These are phyloP conservation scores for Silene vulgaris DNA, from an alignment of 179 eudicot genomes.

Conservation along the genomic window DNA sequence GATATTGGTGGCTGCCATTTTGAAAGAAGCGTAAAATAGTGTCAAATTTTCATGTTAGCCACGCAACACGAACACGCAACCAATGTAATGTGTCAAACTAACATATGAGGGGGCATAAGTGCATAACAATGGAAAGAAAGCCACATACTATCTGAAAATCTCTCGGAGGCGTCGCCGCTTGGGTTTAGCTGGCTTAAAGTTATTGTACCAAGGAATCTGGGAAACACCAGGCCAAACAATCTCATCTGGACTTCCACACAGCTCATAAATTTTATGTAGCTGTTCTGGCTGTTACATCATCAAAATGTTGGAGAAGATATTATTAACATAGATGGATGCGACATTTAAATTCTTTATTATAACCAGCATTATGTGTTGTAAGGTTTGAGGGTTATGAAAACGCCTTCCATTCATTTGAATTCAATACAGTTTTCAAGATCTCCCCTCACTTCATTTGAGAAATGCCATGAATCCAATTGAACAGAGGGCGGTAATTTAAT, in stretches of 20 bases:
- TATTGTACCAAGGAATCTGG: constrained; percentile 70
- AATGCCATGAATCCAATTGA: not conserved
- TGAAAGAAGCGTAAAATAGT: not conserved
- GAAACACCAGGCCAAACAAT: constrained; percentile 79
- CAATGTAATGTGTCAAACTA: not conserved
- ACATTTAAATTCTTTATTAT: not conserved
- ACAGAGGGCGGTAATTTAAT: not conserved
- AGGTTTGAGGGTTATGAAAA: not conserved
- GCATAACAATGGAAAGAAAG: constrained; percentile 6
- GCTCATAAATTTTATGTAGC: constrained; percentile 70
- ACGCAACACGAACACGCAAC: not conserved
- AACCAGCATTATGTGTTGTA: not conserved
- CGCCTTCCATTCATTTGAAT: not conserved
- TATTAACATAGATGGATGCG: not conserved
- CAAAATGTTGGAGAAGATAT: constrained; percentile 8
- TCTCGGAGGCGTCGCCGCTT: constrained; percentile 65
- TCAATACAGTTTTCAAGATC: not conserved
- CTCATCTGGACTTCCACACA: constrained; percentile 84
- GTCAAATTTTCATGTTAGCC: too few species aligned
- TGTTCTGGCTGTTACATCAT: constrained; percentile 60
- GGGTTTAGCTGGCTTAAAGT: constrained; percentile 65
- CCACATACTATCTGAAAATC: constrained; percentile 54
- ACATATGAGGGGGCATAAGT: too few species aligned
- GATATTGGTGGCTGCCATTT: not conserved
- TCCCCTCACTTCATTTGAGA: not conserved